Evolutionary conservation across 148 eudicot genomes (phyloP), one percentile per base, ranked within the genome.

Genomic region (Rhododendron mucronatum): DNA sequence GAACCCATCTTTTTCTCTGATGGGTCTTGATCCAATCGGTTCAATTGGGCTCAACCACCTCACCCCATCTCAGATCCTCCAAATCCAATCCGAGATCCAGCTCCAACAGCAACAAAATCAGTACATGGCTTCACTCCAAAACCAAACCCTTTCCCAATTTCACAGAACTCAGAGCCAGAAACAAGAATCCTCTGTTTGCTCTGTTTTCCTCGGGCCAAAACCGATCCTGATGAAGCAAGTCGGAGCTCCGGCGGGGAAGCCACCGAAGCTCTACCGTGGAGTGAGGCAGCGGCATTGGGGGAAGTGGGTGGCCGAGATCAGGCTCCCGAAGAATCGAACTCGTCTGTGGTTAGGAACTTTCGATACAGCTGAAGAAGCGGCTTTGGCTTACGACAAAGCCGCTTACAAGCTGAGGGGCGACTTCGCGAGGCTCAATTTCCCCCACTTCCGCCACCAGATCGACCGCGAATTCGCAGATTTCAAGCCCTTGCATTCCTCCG

Each of bases 221-320:
- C 90, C 92, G 1, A 84, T 87, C 55, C 86, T 85, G 0, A 94
- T 93, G 95, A 94, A 93, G 82, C 91, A 89, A 1, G 20, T 65
- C 37, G 90, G 90, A 53, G 16, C 87, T 37, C 88, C 89, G 35
- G 20, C 87, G 39, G 74, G 37, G 18, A 88, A 91, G 83, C 84
- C 91, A 5, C 23, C 75, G 5, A 95, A 95, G 86, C 93, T 95
- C 18, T 95, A 95, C 90, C 84, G 98, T 28, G 98, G 98, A 12
- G 95, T 94, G 47, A 89, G 98, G 67, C 98, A 95, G 89, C 82
- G 98, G 1, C 98, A 94, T 74, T 95, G 98, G 98, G 98, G 97
- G 0, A 95, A 93, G 86, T 95, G 98, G 98, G 98, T 95, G 0
- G 98, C 98, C 0, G 98, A 95, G 85, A 95, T 95, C 35, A 85